phyloP scores from a whole-genome alignment of 176 grass and related monocot genomes.

The Rhynchospora pubera region DNA sequence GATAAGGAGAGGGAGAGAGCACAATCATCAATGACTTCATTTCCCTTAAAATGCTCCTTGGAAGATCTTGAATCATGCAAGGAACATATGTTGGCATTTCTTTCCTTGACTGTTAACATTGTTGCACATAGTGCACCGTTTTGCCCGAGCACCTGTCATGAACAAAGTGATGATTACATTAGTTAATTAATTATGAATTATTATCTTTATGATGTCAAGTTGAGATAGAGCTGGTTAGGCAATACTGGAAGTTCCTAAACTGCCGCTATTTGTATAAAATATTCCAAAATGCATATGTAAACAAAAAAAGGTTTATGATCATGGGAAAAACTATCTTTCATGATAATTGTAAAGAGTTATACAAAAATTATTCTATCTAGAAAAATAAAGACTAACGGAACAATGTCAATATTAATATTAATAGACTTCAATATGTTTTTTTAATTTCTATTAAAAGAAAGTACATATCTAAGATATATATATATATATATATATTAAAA shows the following conservation, averaged over 20 bases:
- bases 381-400: no score
- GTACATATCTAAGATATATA: no score
- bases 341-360: no score
- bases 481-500: no score
- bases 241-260: not conserved
- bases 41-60: not conserved
- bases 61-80: not conserved
- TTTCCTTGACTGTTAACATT: not conserved
- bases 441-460: no score
- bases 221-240: not conserved
- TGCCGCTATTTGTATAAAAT: not conserved
- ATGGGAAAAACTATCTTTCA: not conserved
- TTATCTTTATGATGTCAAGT: not conserved
- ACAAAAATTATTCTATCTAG: no score
- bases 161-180: not conserved
- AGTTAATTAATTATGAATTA: not conserved
- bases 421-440: no score
- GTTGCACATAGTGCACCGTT: not conserved
- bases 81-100: not conserved
- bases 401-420: no score
- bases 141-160: not conserved
- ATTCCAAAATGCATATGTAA: not conserved
- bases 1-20: conserved; percentile 17
- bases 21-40: not conserved
- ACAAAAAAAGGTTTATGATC: not conserved